Evolutionary conservation across 768 basidiomycete species (phyloP).

Genomic region (Calocybe gangraenosa): DNA sequence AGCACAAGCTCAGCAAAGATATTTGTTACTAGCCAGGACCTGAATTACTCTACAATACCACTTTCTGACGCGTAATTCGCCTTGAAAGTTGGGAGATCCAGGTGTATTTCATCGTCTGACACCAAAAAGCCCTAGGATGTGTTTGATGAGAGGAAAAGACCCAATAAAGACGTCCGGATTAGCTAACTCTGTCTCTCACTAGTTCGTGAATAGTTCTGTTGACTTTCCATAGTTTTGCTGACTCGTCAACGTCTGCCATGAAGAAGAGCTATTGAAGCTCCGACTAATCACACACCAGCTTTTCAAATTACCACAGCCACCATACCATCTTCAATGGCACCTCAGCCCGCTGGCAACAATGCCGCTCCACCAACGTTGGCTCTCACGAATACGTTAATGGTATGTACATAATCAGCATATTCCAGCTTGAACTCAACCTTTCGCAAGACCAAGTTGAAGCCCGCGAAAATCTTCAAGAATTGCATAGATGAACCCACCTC

Average conservation of each 20-base stretch:
- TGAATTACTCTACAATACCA: slow-evolving; percentile 81
- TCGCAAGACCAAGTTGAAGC: slow-evolving; percentile 68
- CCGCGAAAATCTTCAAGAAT: slow-evolving; percentile 83
- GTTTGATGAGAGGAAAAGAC: slow-evolving; percentile 26
- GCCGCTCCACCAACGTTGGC: slow-evolving; percentile 31
- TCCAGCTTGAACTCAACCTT: not conserved
- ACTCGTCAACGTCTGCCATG: slow-evolving; percentile 75
- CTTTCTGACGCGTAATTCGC: slow-evolving; percentile 63
- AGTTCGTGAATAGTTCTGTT: slow-evolving; percentile 96
- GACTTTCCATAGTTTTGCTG: slow-evolving; percentile 91
- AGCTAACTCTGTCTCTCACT: slow-evolving; percentile 84
- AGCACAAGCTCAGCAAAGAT: slow-evolving; percentile 7
- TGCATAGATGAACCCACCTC: slow-evolving; percentile 63
- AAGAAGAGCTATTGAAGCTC: slow-evolving; percentile 51
- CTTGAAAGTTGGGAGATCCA: slow-evolving; percentile 81
- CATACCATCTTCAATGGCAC: slow-evolving; percentile 30
- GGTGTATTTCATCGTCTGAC: slow-evolving; percentile 89
- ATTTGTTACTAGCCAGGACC: slow-evolving; percentile 17
- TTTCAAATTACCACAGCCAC: not conserved
- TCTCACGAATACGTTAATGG: slow-evolving; percentile 51
- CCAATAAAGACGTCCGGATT: slow-evolving; percentile 8
- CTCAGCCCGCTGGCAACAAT: slow-evolving; percentile 37
- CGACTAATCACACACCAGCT: too few relatives aligned
- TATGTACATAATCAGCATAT: slow-evolving; percentile 20
- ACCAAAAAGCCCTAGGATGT: slow-evolving; percentile 80